Evolutionary conservation across 192 early-diverging fungal genomes (phyloP).

Genomic region (Mortierella hygrophila): DNA sequence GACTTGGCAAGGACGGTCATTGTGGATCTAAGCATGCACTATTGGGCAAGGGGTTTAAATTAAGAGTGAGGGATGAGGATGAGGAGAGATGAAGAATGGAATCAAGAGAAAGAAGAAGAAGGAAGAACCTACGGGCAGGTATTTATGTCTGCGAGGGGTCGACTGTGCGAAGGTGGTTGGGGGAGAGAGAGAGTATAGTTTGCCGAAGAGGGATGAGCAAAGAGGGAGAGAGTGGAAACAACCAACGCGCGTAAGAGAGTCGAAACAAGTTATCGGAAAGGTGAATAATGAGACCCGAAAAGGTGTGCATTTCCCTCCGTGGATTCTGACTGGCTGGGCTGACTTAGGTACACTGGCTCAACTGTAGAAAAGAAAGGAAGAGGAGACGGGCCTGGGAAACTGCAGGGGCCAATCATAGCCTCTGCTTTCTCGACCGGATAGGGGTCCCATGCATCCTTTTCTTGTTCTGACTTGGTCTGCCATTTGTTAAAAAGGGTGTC

Average conservation of each 20-base stretch:
- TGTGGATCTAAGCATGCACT: slow-evolving; percentile 50
- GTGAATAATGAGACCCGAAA: background rate
- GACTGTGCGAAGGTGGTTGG: background rate
- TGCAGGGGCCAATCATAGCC: background rate
- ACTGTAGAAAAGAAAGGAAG: background rate
- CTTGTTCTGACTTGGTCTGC: background rate
- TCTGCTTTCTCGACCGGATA: background rate
- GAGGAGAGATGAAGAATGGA: slow-evolving; percentile 7
- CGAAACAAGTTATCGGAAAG: background rate
- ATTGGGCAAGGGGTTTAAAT: background rate
- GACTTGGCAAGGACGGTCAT: slow-evolving; percentile 54
- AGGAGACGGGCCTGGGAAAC: background rate
- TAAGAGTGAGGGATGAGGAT: background rate
- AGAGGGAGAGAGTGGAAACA: background rate
- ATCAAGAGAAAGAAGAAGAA: background rate
- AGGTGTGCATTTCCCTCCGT: background rate
- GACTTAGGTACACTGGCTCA: background rate
- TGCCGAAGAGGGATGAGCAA: background rate
- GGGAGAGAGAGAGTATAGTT: background rate
- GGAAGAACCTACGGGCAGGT: slow-evolving; percentile 16
- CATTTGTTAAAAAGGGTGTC: background rate
- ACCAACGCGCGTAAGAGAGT: background rate
- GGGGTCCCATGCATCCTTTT: background rate
- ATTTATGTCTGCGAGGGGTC: slow-evolving; percentile 17
- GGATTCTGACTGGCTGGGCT: slow-evolving; percentile 1